phyloP scores from a whole-genome alignment of 2,329 filamentous ascomycete genomes.

The Apiospora sp. region DNA sequence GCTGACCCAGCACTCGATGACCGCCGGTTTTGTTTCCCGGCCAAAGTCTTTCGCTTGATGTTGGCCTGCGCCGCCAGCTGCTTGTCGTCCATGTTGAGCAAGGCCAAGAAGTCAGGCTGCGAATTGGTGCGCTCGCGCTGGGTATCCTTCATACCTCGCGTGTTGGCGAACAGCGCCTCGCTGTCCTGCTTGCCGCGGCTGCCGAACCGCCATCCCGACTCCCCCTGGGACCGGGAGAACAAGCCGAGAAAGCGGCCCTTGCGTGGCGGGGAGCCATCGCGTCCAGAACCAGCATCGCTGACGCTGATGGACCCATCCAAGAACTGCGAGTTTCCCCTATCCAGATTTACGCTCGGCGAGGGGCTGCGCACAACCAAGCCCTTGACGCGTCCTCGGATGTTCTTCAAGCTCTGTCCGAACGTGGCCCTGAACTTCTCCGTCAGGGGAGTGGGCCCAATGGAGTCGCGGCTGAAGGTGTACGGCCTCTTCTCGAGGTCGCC shows the following conservation, averaged over 20 bases:
- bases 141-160: slow-evolving; percentile 37
- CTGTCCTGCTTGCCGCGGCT: slow-evolving; percentile 31
- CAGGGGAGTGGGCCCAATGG: slow-evolving; percentile 58
- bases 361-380: slow-evolving; percentile 42
- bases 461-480: slow-evolving; percentile 54
- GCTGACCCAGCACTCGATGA: slow-evolving; percentile 44
- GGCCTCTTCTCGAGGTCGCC: slow-evolving; percentile 41
- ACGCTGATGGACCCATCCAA: slow-evolving; percentile 48
- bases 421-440: slow-evolving; percentile 51
- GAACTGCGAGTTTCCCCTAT: slow-evolving; percentile 63
- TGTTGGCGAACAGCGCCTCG: slow-evolving; percentile 38
- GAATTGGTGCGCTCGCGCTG: slow-evolving; percentile 31
- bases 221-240: slow-evolving; percentile 54
- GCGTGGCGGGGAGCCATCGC: slow-evolving; percentile 35
- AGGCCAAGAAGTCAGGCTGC: slow-evolving; percentile 54
- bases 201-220: slow-evolving; percentile 32
- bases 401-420: slow-evolving; percentile 47
- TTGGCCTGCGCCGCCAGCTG: slow-evolving; percentile 41
- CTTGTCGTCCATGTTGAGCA: slow-evolving; percentile 52
- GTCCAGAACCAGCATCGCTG: slow-evolving; percentile 45
- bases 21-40: slow-evolving; percentile 36
- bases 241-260: slow-evolving; percentile 54
- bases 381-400: slow-evolving; percentile 46
- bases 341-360: slow-evolving; percentile 55
- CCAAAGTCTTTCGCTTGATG: slow-evolving; percentile 25